Conservation (phyloP, 495 filamentous ascomycete genomes). For the Daldinia decipiens region DNA sequence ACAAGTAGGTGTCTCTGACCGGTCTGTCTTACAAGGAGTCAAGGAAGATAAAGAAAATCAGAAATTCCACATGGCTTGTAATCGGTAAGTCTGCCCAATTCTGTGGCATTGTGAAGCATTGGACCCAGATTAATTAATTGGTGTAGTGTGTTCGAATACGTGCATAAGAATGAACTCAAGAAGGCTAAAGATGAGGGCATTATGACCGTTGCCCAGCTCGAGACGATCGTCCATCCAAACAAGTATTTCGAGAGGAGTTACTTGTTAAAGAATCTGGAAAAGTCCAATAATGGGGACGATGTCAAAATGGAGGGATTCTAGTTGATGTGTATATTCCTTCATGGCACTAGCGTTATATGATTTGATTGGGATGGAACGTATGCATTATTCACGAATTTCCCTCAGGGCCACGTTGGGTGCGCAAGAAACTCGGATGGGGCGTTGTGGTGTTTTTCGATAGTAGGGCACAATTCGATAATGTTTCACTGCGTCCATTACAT, state of each 20-base stretch:
- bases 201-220: slow-evolving; percentile 82
- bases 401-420: neutral
- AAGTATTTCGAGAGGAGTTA: slow-evolving; percentile 97
- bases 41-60: slow-evolving; percentile 88
- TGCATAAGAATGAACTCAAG: slow-evolving; percentile 87
- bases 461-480: slow-evolving; percentile 18
- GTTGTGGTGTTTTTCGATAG: slow-evolving; percentile 23
- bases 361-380: slow-evolving; percentile 10
- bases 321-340: neutral
- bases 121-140: slow-evolving; percentile 5
- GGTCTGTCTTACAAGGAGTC: slow-evolving; percentile 79
- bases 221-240: slow-evolving; percentile 98
- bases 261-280: slow-evolving; percentile 78
- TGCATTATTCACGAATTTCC: slow-evolving; percentile 16
- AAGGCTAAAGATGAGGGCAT: slow-evolving; percentile 83
- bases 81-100: slow-evolving; percentile 62
- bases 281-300: slow-evolving; percentile 50
- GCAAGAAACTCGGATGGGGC: slow-evolving; percentile 15
- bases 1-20: slow-evolving; percentile 77
- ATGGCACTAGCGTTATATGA: neutral
- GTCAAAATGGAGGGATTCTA: slow-evolving; percentile 60
- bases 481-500: slow-evolving; percentile 14
- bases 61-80: slow-evolving; percentile 96
- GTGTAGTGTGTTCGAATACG: slow-evolving; percentile 81
- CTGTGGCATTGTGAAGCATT: neutral